Evolutionary conservation across 2,329 filamentous ascomycete genomes (phyloP).

Genomic region (Byssoonygena ceratinophila): DNA sequence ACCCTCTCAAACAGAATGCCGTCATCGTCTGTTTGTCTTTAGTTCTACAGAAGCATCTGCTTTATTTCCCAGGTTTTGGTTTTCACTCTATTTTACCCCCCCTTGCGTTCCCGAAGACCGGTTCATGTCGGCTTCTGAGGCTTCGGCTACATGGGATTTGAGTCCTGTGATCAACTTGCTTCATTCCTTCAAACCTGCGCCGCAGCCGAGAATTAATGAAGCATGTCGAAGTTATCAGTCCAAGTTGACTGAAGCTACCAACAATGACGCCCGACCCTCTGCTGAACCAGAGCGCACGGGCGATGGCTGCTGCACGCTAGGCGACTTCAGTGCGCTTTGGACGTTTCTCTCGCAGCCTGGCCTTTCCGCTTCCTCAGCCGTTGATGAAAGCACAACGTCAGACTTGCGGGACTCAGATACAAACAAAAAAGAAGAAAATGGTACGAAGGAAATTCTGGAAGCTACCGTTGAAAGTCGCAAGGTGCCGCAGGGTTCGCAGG

Average conservation of each 20-base stretch:
- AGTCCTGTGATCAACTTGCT: slow-evolving; percentile 37
- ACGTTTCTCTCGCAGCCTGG: slow-evolving; percentile 26
- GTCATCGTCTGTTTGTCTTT: background rate
- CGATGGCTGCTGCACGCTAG: slow-evolving; percentile 25
- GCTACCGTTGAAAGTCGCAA: background rate
- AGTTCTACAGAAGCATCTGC: background rate
- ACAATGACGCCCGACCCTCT: background rate
- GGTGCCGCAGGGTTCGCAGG: background rate
- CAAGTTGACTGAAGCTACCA: background rate
- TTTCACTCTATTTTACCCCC: background rate
- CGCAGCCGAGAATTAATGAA: background rate
- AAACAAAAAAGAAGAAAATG: background rate
- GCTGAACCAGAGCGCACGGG: background rate
- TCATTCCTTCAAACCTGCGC: slow-evolving; percentile 20
- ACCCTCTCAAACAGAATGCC: background rate
- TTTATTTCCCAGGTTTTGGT: background rate
- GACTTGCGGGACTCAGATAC: too few species aligned
- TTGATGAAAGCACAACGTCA: too few species aligned
- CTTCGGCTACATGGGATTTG: slow-evolving; percentile 36
- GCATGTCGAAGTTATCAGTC: background rate
- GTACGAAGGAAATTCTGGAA: background rate
- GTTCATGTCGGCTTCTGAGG: slow-evolving; percentile 22
- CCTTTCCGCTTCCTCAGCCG: background rate
- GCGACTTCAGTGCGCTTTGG: slow-evolving; percentile 38
- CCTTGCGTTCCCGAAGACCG: background rate